Evolutionary conservation across 2,329 filamentous ascomycete genomes (phyloP).

Genomic region (Aspergillus sp.): DNA sequence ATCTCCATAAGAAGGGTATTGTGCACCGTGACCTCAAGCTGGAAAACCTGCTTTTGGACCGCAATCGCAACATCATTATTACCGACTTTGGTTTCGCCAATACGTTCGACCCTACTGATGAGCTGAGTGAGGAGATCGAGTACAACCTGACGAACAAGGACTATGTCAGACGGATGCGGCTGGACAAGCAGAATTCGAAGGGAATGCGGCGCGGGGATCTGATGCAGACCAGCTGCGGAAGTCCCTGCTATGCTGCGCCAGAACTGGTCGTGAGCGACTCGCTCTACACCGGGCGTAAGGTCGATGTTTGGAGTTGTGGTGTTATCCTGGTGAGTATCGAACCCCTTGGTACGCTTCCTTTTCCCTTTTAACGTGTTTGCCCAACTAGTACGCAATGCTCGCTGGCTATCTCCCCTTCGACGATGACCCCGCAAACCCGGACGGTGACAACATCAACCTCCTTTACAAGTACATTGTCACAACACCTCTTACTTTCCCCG

Average conservation of each 20-base stretch:
- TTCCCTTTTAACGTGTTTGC: conserved; percentile 1
- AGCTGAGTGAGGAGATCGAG: conserved; percentile 86
- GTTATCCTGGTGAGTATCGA: conserved; percentile 79
- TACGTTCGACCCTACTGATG: conserved; percentile 86
- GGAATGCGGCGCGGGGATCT: conserved; percentile 83
- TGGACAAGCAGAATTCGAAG: conserved; percentile 73
- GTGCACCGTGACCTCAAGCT: conserved; percentile 96
- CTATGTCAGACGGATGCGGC: conserved; percentile 78
- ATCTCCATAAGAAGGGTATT: conserved; percentile 97
- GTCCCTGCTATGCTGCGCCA: conserved; percentile 94
- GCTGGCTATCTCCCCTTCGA: conserved; percentile 97
- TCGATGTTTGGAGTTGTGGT: conserved; percentile 98
- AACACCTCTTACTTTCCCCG: conserved; percentile 93
- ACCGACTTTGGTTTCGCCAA: conserved; percentile 99
- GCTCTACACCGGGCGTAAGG: conserved; percentile 93
- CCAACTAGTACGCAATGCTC: conserved; percentile 89
- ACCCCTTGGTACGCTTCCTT: background rate
- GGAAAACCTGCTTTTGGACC: conserved; percentile 90
- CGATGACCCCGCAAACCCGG: conserved; percentile 95
- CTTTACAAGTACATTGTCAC: conserved; percentile 99
- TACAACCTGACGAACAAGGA: conserved; percentile 82
- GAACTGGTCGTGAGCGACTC: conserved; percentile 97
- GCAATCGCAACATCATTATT: conserved; percentile 98
- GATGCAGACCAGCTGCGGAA: conserved; percentile 99
- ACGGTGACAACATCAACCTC: conserved; percentile 98